These are phyloP conservation scores for Nitzschia palea DNA, from an alignment of 108 stramenopile genomes.

Conservation along the genomic window DNA sequence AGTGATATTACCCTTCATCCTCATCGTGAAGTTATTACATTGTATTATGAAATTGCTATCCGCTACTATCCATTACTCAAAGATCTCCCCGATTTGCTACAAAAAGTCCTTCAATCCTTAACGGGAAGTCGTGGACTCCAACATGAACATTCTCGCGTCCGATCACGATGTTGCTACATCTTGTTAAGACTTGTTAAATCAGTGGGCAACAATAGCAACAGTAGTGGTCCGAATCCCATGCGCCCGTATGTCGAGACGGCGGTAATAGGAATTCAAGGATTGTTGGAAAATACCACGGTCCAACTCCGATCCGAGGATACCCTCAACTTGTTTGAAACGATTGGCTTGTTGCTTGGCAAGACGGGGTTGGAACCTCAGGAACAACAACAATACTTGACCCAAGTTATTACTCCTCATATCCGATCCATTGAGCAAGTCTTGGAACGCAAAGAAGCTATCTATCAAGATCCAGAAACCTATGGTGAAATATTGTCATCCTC, in stretches of 20 bases:
- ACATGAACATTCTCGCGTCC: constrained; percentile 48
- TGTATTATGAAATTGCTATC: constrained; percentile 72
- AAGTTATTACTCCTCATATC: constrained; percentile 71
- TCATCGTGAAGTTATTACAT: constrained; percentile 57
- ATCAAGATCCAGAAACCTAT: constrained; percentile 40
- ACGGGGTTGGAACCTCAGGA: constrained; percentile 52
- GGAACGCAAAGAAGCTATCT: constrained; percentile 29
- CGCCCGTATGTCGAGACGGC: constrained; percentile 68
- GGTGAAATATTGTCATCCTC: constrained; percentile 54
- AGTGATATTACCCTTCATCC: constrained; percentile 63
- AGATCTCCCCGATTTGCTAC: constrained; percentile 50
- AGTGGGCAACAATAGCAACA: constrained; percentile 27
- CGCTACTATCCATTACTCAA: constrained; percentile 56
- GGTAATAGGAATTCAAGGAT: constrained; percentile 62
- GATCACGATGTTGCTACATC: constrained; percentile 68
- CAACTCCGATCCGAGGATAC: constrained; percentile 61
- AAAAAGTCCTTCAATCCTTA: constrained; percentile 51
- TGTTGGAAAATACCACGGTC: constrained; percentile 46
- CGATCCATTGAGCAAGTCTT: constrained; percentile 55
- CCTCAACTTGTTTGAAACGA: constrained; percentile 72
- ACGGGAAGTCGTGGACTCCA: constrained; percentile 62
- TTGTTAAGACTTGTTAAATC: constrained; percentile 59
- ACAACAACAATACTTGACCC: constrained; percentile 56
- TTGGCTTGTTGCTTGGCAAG: constrained; percentile 71
- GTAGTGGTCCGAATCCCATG: constrained; percentile 15